These are phyloP conservation scores for Starmera stellimalicola DNA, from an alignment of 1,139 yeast genomes.

Conservation along the genomic window DNA sequence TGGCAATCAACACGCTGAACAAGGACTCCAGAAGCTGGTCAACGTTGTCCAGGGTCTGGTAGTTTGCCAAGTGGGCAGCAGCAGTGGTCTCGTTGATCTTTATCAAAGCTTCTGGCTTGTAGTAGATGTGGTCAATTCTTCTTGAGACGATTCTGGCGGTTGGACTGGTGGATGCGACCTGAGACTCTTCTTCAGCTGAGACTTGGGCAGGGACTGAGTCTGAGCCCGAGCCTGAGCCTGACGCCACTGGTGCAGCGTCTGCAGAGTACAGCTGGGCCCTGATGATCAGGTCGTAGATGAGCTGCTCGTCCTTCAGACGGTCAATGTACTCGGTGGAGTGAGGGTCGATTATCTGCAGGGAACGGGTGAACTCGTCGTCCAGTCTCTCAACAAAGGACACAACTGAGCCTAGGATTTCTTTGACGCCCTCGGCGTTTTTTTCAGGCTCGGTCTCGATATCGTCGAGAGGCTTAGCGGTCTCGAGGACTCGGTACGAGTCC, in stretches of 20 bases:
- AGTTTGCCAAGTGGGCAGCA: slow-evolving; percentile 43
- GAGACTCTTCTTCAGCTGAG: slow-evolving; percentile 29
- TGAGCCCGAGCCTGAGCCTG: too few species aligned
- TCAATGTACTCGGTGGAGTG: slow-evolving; percentile 92
- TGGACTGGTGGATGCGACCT: slow-evolving; percentile 40
- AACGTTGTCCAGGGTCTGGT: slow-evolving; percentile 29
- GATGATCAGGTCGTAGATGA: slow-evolving; percentile 65
- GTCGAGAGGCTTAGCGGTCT: slow-evolving; percentile 68
- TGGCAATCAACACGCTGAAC: slow-evolving; percentile 54
- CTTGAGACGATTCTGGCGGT: slow-evolving; percentile 71
- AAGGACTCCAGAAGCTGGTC: slow-evolving; percentile 55
- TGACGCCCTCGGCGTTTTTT: slow-evolving; percentile 55
- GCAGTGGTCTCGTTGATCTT: slow-evolving; percentile 60
- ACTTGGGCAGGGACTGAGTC: too few species aligned
- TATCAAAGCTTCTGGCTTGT: slow-evolving; percentile 77
- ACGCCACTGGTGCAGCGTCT: slow-evolving; percentile 35
- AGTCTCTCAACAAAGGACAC: slow-evolving; percentile 85
- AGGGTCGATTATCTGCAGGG: slow-evolving; percentile 84
- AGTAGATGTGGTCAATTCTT: slow-evolving; percentile 88
- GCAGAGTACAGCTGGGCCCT: slow-evolving; percentile 86
- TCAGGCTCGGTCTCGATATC: slow-evolving; percentile 74
- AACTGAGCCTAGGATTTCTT: slow-evolving; percentile 74
- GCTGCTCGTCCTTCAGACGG: slow-evolving; percentile 80
- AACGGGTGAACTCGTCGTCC: slow-evolving; percentile 88
- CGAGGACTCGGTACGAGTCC: slow-evolving; percentile 58